Base-by-base conservation (phyloP, 2,329 filamentous ascomycete species). In the Cordyceps pruinosa region DNA sequence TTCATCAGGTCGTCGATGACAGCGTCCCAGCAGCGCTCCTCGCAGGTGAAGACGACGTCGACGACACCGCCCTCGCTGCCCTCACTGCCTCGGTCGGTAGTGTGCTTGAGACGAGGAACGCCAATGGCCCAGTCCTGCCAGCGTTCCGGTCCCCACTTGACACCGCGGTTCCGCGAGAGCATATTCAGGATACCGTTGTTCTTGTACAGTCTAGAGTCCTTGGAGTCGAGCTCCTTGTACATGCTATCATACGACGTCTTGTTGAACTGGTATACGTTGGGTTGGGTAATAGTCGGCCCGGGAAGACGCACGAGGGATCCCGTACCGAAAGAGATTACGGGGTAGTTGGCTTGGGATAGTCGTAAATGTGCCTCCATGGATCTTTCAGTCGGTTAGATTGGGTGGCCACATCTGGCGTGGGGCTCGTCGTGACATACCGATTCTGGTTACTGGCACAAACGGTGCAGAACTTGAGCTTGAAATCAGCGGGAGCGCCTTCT, bases 361-460 rank as follows among this genome's bases (percentile, higher is more conserved):
- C 90, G 89, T 28, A 97, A 84, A 72, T 99, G 94, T n/a, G 93
- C 93, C 80, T 97, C 94, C 94, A 99, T 97, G n/a, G 90, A 90
- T 72, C 87, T 89, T 8, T 13, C 4, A 50, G n/a, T 17, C 19
- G 23, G 30, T 57, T 19, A 56, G 45, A 46, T 26, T 47, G 35
- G 21, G 26, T 13, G 10, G 19, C 15, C 19, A 46, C 3, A 28
- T 30, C 7, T 44, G 37, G 26, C 32, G 9, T 32, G 4, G 39
- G 32, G 32, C 61, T 57, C 42, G 57, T 61, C 55, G 7, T n/a
- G 49, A 66, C 79, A 61, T 78, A 96, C 84, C 94, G 86, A 69
- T 99, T 99, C 72, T 99, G 91, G 67, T 99, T 99, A 67, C 91
- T 96, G 8, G 94, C 94, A 74, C 94, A 99, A n/a, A 99, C 93